Base-by-base conservation (phyloP, 441 rosid species). In the Adansonia grandidieri region DNA sequence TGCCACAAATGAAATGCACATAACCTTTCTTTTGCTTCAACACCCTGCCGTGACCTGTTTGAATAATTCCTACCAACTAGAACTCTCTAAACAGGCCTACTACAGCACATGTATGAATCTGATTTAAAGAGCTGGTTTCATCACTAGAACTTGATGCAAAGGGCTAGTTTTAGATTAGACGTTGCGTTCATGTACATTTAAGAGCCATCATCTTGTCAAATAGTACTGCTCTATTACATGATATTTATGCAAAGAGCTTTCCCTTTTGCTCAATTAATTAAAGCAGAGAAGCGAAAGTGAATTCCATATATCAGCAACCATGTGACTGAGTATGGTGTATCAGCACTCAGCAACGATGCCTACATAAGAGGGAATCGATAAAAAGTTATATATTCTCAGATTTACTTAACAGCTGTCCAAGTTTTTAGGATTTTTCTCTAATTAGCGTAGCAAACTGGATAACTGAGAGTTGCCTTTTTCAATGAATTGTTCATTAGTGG, bases 321-420 rank as follows among this genome's bases (percentile, higher is more conserved):
- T 10, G 37, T 67, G 72, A 67, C 19, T 9, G 54, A 44, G 48
- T 9, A 19, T 67, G 72, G 72, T 67, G 54, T 67, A 44, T 67
- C 54, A 67, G 54, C 72, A 67, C 48, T 44, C 71, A 19, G 54
- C 71, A 45, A 10, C 5, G n/a, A 67, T 19, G 54, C 72, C 72
- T 67, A 67, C 72, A 67, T 44, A 44, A 0, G 37, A 67, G n/a
- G 53, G 24, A 44, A 44, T 45, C 8, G 54, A 44, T 32, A 67
- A 10, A 10, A 45, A 10, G 32, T 67, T 44, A 51, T 13, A 51
- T 51, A 67, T 3, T 17, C 32, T 57, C 20, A 11, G 40, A 56
- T 73, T 56, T 57, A 40, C 32, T 42, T 73, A 17, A 6, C 58
- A 11, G 14, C 22, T 51, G 6, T 51, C 57, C 53, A 22, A 4